A percentile compares a stretch with the other conserved stretches of the same genome.
phyloP scores from a whole-genome alignment of 768 basidiomycete genomes.

The Phlegmacium glaucopus region DNA sequence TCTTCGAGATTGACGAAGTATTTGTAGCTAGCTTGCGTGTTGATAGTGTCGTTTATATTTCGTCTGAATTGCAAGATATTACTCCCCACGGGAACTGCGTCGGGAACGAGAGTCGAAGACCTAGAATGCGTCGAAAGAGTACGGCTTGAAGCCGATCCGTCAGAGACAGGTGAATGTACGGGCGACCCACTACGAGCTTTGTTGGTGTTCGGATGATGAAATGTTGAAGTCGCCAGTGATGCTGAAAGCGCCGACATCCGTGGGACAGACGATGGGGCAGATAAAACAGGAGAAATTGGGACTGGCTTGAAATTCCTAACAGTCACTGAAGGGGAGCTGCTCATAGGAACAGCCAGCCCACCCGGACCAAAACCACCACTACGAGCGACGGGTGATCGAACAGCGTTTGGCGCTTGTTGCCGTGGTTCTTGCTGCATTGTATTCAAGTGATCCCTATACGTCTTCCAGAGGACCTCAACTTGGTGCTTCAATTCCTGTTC shows the following conservation, averaged over 20 bases:
- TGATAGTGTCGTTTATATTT: conserved; percentile 35
- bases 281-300: conserved; percentile 35
- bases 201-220: conserved; percentile 47
- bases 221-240: conserved; percentile 58
- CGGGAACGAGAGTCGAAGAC: conserved; percentile 32
- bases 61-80: conserved; percentile 41
- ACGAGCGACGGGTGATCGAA: conserved; percentile 13
- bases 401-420: conserved; percentile 4
- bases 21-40: conserved; percentile 43
- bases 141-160: conserved; percentile 17
- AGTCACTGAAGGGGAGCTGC: conserved; percentile 27
- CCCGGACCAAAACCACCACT: conserved; percentile 12
- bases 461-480: conserved; percentile 62
- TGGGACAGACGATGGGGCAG: conserved; percentile 34
- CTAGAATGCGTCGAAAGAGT: conserved; percentile 27
- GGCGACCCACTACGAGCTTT: conserved; percentile 16
- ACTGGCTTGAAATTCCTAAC: conserved; percentile 59
- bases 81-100: conserved; percentile 17
- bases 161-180: conserved; percentile 16
- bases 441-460: conserved; percentile 46
- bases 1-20: conserved; percentile 42
- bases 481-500: conserved; percentile 53
- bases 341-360: conserved; percentile 14
- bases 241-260: conserved; percentile 64
- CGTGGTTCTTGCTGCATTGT: conserved; percentile 37